Evolutionary conservation across 106 monocot species (phyloP).

Genomic region (Dendrobium nobile): DNA sequence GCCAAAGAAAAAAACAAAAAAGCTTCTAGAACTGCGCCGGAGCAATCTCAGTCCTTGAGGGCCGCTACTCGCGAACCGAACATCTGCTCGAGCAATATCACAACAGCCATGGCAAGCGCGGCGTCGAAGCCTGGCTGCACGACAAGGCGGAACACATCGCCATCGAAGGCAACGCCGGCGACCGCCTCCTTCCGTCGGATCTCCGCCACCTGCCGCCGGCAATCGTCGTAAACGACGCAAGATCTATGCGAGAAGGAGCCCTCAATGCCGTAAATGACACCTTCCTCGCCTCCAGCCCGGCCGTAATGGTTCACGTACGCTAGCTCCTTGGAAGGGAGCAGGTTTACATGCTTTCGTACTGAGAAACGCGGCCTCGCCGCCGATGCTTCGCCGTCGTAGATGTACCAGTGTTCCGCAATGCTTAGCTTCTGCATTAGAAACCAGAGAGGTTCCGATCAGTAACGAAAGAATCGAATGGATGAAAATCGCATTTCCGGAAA

Average conservation of each 20-base stretch:
- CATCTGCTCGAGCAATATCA: conserved; percentile 5
- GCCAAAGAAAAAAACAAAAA: not conserved
- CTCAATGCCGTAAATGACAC: conserved; percentile 14
- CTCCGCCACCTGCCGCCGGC: conserved; percentile 33
- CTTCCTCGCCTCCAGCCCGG: not conserved
- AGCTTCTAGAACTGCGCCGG: not conserved
- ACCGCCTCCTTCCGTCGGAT: conserved; percentile 34
- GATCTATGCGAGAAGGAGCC: conserved; percentile 40
- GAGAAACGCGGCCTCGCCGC: conserved; percentile 32
- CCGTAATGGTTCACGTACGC: conserved; percentile 19
- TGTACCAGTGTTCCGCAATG: conserved; percentile 44
- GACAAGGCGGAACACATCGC: conserved; percentile 52
- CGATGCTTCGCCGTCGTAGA: conserved; percentile 43
- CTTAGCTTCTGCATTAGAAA: conserved; percentile 33
- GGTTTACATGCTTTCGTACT: conserved; percentile 36
- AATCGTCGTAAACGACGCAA: conserved; percentile 32
- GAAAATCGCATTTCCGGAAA: not conserved
- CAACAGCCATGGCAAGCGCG: conserved; percentile 30
- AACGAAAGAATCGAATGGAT: not conserved
- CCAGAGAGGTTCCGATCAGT: not conserved
- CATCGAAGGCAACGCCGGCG: conserved; percentile 36
- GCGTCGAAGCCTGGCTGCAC: conserved; percentile 33
- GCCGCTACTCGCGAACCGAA: not conserved
- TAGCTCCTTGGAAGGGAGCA: conserved; percentile 22
- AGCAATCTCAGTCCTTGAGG: not conserved